Conservation (phyloP, 495 filamentous ascomycete genomes). For the Annulohypoxylon bovei region DNA sequence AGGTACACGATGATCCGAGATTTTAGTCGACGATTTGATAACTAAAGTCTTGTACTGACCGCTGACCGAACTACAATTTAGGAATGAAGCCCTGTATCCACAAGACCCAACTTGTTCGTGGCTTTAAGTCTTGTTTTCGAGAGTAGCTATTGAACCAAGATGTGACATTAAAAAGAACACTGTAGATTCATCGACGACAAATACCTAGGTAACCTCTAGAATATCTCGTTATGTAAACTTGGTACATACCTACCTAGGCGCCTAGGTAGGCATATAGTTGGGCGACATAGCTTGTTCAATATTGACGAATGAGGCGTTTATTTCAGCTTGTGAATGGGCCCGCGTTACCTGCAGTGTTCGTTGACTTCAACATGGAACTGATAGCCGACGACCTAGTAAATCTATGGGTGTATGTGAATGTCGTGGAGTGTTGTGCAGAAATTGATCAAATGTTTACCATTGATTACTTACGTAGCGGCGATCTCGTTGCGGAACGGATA, state of each 20-base stretch:
- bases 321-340: not conserved
- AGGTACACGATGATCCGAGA: not conserved
- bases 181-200: not conserved
- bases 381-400: constrained; percentile 3
- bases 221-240: not conserved
- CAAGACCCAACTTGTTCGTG: not conserved
- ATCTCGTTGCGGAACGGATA: constrained; percentile 10
- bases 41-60: not conserved
- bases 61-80: not conserved
- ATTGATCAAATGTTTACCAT: constrained; percentile 15
- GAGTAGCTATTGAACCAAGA: not conserved
- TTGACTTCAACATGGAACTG: not conserved
- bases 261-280: not conserved
- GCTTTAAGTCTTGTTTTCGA: not conserved
- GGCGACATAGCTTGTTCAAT: not conserved
- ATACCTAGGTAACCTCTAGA: not conserved
- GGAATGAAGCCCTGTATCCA: not conserved
- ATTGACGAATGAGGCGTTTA: not conserved
- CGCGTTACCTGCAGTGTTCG: not conserved
- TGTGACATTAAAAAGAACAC: not conserved
- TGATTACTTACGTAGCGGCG: constrained; percentile 8
- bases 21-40: not conserved
- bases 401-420: not conserved
- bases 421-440: constrained; percentile 22
- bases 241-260: not conserved